phyloP scores from a whole-genome alignment of 495 filamentous ascomycete species.

The Xylona heveae region DNA sequence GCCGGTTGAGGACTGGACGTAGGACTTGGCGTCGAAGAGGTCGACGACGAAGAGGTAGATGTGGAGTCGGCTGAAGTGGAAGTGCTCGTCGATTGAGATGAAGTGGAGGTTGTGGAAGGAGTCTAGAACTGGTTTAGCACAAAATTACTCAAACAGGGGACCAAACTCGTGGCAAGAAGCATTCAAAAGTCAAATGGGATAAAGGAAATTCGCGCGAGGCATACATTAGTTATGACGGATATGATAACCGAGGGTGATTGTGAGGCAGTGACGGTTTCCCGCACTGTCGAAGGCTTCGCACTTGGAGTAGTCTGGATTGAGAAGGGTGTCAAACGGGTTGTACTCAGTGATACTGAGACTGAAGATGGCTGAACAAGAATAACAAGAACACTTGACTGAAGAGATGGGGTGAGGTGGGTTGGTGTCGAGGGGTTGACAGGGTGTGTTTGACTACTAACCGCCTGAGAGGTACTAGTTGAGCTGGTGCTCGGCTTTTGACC shows the following conservation, averaged over 20 bases:
- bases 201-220: constrained; percentile 4
- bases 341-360: constrained; percentile 1
- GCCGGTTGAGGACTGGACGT: neutral
- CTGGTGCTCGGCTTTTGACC: constrained; percentile 2
- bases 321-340: constrained; percentile 7
- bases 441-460: constrained; percentile 13
- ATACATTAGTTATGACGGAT: constrained; percentile 12
- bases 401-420: too few species aligned
- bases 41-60: neutral
- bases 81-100: too few species aligned
- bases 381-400: too few species aligned
- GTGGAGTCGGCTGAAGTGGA: neutral
- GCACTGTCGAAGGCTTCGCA: constrained; percentile 10
- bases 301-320: constrained; percentile 7
- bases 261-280: constrained; percentile 10
- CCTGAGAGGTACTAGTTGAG: constrained; percentile 2
- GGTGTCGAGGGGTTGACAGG: too few species aligned
- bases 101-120: too few species aligned
- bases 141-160: too few species aligned
- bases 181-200: neutral
- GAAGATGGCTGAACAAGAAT: too few species aligned
- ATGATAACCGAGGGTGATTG: constrained; percentile 9
- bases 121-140: too few species aligned
- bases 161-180: too few species aligned
- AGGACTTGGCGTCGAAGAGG: neutral